Evolutionary conservation across 2,329 filamentous ascomycete genomes (phyloP), one percentile per base, ranked within the genome.

Genomic region (Ophiostoma quercus): DNA sequence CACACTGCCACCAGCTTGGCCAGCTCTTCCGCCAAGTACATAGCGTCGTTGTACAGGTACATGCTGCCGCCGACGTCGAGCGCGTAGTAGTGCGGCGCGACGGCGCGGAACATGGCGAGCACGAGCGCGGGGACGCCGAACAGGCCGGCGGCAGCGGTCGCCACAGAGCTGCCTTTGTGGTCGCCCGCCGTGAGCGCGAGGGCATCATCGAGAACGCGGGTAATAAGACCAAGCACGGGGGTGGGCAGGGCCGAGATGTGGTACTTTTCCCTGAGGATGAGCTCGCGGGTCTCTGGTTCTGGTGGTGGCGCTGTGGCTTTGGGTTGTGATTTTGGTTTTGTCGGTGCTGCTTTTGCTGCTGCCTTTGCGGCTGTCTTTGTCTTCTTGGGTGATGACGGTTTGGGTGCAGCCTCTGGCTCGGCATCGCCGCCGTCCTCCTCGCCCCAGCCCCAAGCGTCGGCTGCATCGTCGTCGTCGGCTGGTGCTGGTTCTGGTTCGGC

Each of bases 221-320:
- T 81, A 68, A 94, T 87, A 37, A 92, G 83, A 22, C 86, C 83
- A 25, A 94, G 82, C 14, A 98, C 88, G 3, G 89, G 87, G 72
- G 92, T 89, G 0, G 95, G 94, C 77, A 97, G 90, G 2, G 91
- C 90, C 0, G 94, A 97, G 68, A 97, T 91, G 71, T 89, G 91
- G 78, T 97, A 99, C 1, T 86, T 91, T 79, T 99, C 95, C 72
- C 85, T 90, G 63, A 98, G 80, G 0, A 91, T 90, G 71, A 98
- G 81, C 76, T 95, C 90, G 69, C 87, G 83, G 9, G 83, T 82
- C 71, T 74, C 7, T 16, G 68, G 37, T 41, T 37, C 62, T n/a
- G 68, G 29, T n/a, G 25, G 25, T 32, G 57, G 25, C 19, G 57
- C 25, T 29, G 14, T 4, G 3, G 60, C 14, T 19, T 32, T 5